Percentiles rank a stretch among this genome's conserved stretches.
Conservation (phyloP, 768 basidiomycete genomes). For the Tricholoma saponaceum region DNA sequence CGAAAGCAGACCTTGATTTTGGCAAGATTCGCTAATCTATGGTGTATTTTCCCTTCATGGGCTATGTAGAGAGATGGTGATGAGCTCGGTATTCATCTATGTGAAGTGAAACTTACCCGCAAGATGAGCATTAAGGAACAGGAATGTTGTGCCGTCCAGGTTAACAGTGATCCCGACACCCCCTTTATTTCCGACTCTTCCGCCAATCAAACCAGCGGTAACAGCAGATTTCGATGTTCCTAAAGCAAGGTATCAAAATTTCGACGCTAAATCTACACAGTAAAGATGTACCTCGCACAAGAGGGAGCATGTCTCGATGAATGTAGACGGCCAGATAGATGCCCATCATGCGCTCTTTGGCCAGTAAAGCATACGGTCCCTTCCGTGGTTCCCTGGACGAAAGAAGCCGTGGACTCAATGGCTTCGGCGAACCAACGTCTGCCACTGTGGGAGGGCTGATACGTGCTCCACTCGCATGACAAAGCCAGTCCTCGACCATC, state of each 20-base stretch:
- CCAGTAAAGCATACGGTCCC: conserved; percentile 80
- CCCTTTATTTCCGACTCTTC: conserved; percentile 89
- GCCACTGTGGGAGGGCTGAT: conserved; percentile 32
- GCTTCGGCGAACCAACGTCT: conserved; percentile 40
- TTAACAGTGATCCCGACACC: conserved; percentile 89
- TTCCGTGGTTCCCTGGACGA: conserved; percentile 39
- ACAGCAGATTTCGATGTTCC: conserved; percentile 80
- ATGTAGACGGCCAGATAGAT: conserved; percentile 77
- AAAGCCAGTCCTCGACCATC: conserved; percentile 72
- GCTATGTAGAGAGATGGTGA: conserved; percentile 35
- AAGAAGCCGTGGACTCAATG: conserved; percentile 35
- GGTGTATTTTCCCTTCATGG: conserved; percentile 69
- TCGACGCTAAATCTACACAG: background rate
- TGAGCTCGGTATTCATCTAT: background rate
- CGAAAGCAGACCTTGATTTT: conserved; percentile 75
- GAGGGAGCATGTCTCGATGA: conserved; percentile 61
- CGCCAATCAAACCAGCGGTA: conserved; percentile 86
- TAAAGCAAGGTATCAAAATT: conserved; percentile 19
- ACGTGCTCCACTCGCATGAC: conserved; percentile 34
- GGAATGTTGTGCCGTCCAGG: conserved; percentile 73
- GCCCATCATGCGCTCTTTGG: conserved; percentile 91
- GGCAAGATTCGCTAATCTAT: conserved; percentile 79
- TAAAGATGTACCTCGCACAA: conserved; percentile 49
- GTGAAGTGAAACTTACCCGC: conserved; percentile 49
- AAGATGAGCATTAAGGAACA: conserved; percentile 90